Conservation (phyloP, 371 early-diverging fungal genomes). For the Rhizopus arrhizus region DNA sequence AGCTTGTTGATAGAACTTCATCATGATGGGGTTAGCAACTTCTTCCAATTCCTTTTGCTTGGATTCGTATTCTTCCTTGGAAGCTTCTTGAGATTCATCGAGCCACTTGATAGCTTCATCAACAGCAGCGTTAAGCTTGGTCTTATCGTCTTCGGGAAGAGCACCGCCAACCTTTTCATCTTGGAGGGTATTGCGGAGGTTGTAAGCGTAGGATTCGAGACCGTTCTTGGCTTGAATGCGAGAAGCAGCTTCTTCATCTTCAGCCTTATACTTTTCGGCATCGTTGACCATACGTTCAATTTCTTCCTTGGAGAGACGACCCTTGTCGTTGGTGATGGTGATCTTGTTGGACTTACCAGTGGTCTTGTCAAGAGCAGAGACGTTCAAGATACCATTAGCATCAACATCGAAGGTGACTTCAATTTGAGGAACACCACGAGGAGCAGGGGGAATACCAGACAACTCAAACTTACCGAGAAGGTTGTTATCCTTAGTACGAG, state of each 20-base stretch:
- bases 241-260: constrained; percentile 82
- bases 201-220: constrained; percentile 86
- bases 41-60: constrained; percentile 88
- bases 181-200: constrained; percentile 79
- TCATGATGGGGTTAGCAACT: constrained; percentile 89
- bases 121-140: constrained; percentile 81
- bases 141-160: constrained; percentile 67
- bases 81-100: constrained; percentile 84
- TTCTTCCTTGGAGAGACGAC: constrained; percentile 88
- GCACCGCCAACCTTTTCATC: constrained; percentile 80
- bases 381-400: constrained; percentile 94
- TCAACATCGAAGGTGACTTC: constrained; percentile 95
- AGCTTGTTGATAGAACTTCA: constrained; percentile 66
- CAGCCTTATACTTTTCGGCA: constrained; percentile 87
- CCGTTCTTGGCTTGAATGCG: constrained; percentile 84
- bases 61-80: constrained; percentile 89
- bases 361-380: constrained; percentile 89
- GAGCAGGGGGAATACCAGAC: constrained; percentile 86
- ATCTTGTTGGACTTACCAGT: constrained; percentile 84
- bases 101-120: constrained; percentile 84
- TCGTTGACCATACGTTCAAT: constrained; percentile 90
- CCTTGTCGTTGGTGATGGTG: constrained; percentile 92
- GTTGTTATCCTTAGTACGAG: constrained; percentile 92
- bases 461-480: constrained; percentile 90
- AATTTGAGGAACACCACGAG: constrained; percentile 90